A percentile compares a stretch with the other conserved stretches of the same genome.
These are phyloP conservation scores for Clitocybe nebularis DNA, from an alignment of 1,284 basidiomycete species.

Conservation along the genomic window DNA sequence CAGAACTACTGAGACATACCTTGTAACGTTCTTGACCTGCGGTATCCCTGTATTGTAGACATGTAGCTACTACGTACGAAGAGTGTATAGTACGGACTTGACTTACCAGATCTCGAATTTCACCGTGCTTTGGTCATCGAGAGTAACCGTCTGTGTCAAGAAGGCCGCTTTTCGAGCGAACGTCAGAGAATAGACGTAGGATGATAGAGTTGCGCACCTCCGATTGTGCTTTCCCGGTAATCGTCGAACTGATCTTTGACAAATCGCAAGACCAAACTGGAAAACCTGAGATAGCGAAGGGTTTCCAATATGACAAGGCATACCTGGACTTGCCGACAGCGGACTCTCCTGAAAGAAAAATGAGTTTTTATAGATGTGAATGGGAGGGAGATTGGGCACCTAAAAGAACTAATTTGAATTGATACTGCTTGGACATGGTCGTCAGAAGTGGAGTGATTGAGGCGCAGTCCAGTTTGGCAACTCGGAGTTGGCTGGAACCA, in stretches of 20 bases:
- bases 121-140: constrained; percentile 87
- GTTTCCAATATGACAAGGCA: constrained; percentile 16
- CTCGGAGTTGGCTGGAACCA: constrained; percentile 11
- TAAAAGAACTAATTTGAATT: constrained; percentile 90
- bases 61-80: constrained; percentile 1
- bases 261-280: constrained; percentile 88
- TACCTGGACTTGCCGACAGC: constrained; percentile 96
- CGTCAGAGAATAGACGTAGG: constrained; percentile 17
- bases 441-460: constrained; percentile 14
- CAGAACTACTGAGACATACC: constrained; percentile 40
- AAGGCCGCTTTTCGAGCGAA: constrained; percentile 70
- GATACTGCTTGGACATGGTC: constrained; percentile 75
- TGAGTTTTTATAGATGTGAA: constrained; percentile 8
- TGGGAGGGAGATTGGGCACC: constrained; percentile 44
- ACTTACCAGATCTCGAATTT: constrained; percentile 97
- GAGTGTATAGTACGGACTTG: too few species aligned
- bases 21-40: constrained; percentile 93
- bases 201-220: constrained; percentile 44
- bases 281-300: constrained; percentile 14
- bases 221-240: constrained; percentile 90
- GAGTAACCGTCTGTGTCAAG: constrained; percentile 90
- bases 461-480: constrained; percentile 5
- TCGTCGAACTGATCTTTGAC: constrained; percentile 98
- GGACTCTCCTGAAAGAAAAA: constrained; percentile 71
- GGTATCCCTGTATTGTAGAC: constrained; percentile 65